phyloP scores from a whole-genome alignment of 2,329 filamentous ascomycete species.

The Fusarium nygamai region DNA sequence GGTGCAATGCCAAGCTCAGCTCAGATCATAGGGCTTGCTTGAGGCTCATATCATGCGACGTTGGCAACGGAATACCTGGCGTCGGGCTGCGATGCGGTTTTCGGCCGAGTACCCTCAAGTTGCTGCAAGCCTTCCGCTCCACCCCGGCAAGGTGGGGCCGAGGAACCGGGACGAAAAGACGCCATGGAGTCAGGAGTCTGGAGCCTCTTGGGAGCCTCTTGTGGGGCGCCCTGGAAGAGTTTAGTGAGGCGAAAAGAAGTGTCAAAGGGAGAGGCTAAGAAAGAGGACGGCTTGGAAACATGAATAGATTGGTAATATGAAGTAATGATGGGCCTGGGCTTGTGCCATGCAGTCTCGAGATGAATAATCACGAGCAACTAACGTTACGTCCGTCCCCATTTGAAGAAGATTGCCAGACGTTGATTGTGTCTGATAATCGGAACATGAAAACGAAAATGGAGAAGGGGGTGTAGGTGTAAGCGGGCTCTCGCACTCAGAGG shows the following conservation, averaged over 20 bases:
- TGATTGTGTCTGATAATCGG: background rate
- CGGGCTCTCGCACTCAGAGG: background rate
- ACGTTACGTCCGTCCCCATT: background rate
- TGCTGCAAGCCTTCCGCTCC: constrained; percentile 1
- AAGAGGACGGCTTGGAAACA: background rate
- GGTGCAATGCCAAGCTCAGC: background rate
- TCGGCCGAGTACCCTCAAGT: constrained; percentile 21
- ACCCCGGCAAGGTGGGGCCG: constrained; percentile 12
- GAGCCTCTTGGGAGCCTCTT: constrained; percentile 7
- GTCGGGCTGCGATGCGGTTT: background rate
- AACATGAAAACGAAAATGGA: constrained; percentile 12
- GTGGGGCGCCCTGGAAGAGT: constrained; percentile 12
- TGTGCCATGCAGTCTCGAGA: constrained; percentile 8
- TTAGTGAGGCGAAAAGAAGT: constrained; percentile 7
- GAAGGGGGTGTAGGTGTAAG: background rate
- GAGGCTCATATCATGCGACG: constrained; percentile 6
- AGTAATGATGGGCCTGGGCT: constrained; percentile 9
- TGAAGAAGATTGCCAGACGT: background rate
- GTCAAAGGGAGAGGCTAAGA: background rate
- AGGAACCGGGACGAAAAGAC: constrained; percentile 4
- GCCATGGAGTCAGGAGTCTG: background rate
- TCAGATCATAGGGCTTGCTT: background rate
- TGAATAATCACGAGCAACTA: background rate
- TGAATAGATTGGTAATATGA: background rate
- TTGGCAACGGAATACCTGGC: background rate